Conservation (phyloP, 768 basidiomycete genomes). For the Boletus sensibilis region DNA sequence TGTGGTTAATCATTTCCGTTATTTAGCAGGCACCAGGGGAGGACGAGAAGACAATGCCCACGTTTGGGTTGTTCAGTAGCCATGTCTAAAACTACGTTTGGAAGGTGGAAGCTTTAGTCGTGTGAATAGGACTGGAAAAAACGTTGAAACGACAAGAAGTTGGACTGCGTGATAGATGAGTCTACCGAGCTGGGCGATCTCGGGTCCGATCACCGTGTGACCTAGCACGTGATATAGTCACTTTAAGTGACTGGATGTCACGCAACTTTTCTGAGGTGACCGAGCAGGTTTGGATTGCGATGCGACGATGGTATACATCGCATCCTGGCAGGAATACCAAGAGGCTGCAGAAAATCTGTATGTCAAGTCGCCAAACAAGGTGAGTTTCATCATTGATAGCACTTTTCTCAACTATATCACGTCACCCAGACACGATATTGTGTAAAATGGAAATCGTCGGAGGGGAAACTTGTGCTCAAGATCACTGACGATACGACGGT, state of each 20-base stretch:
- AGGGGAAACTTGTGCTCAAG: slow-evolving; percentile 88
- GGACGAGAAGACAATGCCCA: slow-evolving; percentile 8
- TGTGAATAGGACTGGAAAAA: background rate
- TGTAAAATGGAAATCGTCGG: slow-evolving; percentile 86
- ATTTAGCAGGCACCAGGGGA: background rate
- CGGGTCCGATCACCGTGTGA: background rate
- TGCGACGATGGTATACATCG: slow-evolving; percentile 80
- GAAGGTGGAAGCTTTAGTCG: slow-evolving; percentile 2
- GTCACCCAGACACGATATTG: slow-evolving; percentile 74
- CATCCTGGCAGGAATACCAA: slow-evolving; percentile 87
- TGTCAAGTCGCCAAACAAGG: slow-evolving; percentile 71
- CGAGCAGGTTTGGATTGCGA: slow-evolving; percentile 17
- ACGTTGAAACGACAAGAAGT: background rate
- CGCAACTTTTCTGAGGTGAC: background rate
- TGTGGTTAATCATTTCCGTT: slow-evolving; percentile 7
- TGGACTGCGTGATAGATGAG: background rate
- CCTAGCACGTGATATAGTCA: slow-evolving; percentile 13
- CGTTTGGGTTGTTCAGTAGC: slow-evolving; percentile 34
- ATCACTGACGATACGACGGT: slow-evolving; percentile 91
- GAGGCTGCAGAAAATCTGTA: slow-evolving; percentile 89
- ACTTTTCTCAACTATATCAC: background rate
- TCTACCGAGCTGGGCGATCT: slow-evolving; percentile 1
- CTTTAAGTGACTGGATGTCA: slow-evolving; percentile 19
- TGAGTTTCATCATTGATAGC: slow-evolving; percentile 35
- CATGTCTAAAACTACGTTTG: slow-evolving; percentile 13